Conservation (phyloP, 768 basidiomycete species). For the Lepiota brunneoincarnata region DNA sequence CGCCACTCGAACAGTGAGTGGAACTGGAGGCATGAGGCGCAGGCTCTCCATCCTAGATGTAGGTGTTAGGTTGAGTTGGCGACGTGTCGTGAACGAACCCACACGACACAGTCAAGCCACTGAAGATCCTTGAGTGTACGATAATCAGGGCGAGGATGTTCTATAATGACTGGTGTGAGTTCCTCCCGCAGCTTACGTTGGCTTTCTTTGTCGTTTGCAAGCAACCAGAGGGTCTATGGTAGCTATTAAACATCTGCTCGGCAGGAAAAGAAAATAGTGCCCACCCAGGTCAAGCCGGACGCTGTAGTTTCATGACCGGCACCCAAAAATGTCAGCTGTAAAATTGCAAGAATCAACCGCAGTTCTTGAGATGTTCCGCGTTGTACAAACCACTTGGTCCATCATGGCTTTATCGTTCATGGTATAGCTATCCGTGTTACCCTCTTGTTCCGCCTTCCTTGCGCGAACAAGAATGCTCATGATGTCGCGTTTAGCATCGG, state of each 20-base stretch:
- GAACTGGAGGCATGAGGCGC: conserved; percentile 38
- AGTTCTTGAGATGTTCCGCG: background rate
- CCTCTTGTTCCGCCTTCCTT: conserved; percentile 25
- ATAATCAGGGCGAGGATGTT: conserved; percentile 33
- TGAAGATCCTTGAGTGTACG: conserved; percentile 35
- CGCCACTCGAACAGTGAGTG: conserved; percentile 35
- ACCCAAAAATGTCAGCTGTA: conserved; percentile 44
- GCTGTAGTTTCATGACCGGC: conserved; percentile 48
- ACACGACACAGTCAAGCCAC: conserved; percentile 42
- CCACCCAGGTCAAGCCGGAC: conserved; percentile 46
- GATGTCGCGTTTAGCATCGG: conserved; percentile 34
- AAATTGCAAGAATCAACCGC: background rate
- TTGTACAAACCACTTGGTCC: conserved; percentile 32
- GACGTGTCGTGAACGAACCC: conserved; percentile 7
- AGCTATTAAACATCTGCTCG: conserved; percentile 2
- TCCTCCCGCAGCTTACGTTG: conserved; percentile 55
- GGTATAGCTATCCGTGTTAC: conserved; percentile 21
- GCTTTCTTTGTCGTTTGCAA: conserved; percentile 46
- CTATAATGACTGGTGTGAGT: conserved; percentile 35
- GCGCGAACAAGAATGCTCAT: conserved; percentile 38
- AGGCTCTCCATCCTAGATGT: conserved; percentile 35
- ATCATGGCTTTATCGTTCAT: conserved; percentile 38
- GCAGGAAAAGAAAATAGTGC: background rate
- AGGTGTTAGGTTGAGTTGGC: background rate
- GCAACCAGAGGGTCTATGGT: conserved; percentile 46